Evolutionary conservation across 345 rosid species (phyloP).

Genomic region (Microcos paniculata): DNA sequence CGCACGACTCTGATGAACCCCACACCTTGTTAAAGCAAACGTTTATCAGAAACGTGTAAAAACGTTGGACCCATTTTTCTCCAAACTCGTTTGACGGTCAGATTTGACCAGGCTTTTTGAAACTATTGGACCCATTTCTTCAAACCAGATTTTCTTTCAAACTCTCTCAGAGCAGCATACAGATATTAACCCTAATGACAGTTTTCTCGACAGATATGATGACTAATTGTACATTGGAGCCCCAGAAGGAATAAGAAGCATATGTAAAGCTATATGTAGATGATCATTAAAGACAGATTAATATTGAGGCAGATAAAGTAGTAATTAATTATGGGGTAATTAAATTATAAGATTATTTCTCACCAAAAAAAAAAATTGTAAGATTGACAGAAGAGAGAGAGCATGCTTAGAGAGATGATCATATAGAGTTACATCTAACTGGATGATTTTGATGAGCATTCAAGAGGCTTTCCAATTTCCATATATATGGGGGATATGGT

Average conservation of each 20-base stretch:
- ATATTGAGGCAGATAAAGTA: background rate
- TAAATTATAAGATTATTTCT: too few relatives aligned
- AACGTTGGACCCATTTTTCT: too few relatives aligned
- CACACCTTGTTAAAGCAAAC: too few relatives aligned
- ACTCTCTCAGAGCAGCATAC: background rate
- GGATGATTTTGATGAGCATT: background rate
- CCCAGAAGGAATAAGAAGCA: background rate
- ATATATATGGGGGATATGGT: background rate
- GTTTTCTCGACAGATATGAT: background rate
- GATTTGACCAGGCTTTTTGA: too few relatives aligned
- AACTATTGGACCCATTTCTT: background rate
- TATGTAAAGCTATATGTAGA: background rate
- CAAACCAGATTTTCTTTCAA: background rate
- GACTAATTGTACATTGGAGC: background rate
- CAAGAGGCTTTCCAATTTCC: background rate
- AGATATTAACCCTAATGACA: background rate
- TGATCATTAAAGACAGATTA: background rate
- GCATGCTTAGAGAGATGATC: conserved; percentile 25
- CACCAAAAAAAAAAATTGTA: too few relatives aligned
- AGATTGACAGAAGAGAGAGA: conserved; percentile 97
- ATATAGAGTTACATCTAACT: conserved; percentile 9
- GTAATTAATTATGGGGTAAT: too few relatives aligned
- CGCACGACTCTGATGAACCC: too few relatives aligned
- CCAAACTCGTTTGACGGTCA: too few relatives aligned
- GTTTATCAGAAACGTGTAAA: too few relatives aligned